Evolutionary conservation across 441 rosid species (phyloP).

Genomic region (Arabidopsis hybrid): DNA sequence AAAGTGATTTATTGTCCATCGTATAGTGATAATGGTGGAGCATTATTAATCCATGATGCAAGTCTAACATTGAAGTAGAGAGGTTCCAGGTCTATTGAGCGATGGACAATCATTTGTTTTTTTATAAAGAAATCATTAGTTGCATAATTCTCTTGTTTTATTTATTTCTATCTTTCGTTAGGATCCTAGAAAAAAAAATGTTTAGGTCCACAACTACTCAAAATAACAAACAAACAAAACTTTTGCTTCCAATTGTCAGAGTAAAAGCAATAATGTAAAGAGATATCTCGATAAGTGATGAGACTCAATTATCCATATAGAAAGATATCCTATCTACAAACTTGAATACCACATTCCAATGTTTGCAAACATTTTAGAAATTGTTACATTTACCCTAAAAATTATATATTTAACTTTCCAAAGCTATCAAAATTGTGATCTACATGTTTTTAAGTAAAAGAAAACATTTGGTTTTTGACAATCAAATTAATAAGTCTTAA

Average conservation of each 20-base stretch:
- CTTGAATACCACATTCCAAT: neutral
- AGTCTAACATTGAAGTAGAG: too few species aligned
- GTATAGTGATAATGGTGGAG: too few species aligned
- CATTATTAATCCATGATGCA: too few species aligned
- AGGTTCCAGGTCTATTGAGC: too few species aligned
- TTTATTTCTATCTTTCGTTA: too few species aligned
- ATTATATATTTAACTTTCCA: neutral
- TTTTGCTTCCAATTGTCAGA: neutral
- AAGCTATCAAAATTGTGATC: neutral
- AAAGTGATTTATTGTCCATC: too few species aligned
- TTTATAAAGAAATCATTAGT: too few species aligned
- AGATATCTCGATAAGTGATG: neutral
- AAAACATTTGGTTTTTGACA: neutral
- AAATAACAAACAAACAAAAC: neutral
- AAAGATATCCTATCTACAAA: neutral
- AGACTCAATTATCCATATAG: neutral
- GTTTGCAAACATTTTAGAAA: neutral
- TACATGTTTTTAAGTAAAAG: neutral
- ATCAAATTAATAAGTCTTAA: neutral
- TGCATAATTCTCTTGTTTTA: too few species aligned
- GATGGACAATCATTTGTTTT: too few species aligned
- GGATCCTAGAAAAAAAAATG: too few species aligned
- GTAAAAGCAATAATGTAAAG: constrained; percentile 1
- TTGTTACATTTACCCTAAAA: neutral
- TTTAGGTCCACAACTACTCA: neutral